Percentiles rank a stretch among this genome's conserved stretches.
Evolutionary conservation across 345 rosid genomes (phyloP).

Genomic region (Ailanthus altissimus): DNA sequence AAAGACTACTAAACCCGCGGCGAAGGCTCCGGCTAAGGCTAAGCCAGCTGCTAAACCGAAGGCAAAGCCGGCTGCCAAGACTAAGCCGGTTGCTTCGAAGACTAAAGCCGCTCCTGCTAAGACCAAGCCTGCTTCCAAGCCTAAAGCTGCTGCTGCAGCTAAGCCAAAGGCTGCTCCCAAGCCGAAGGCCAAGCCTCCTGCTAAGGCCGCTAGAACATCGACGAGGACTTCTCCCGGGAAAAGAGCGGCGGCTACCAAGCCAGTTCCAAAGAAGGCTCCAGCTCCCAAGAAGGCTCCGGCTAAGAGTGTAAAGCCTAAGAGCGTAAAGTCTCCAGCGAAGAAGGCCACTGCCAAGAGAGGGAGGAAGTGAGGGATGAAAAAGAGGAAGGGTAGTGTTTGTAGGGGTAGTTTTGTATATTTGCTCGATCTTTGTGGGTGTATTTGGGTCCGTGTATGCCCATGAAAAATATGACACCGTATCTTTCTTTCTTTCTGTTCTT

Average conservation of each 20-base stretch:
- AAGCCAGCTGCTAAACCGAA: conserved; percentile 22
- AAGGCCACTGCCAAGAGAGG: conserved; percentile 41
- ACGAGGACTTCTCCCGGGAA: conserved; percentile 66
- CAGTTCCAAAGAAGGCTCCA: conserved; percentile 42
- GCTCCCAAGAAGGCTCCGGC: conserved; percentile 52
- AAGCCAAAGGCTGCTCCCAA: conserved; percentile 38
- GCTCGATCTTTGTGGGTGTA: conserved; percentile 20
- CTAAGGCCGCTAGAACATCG: conserved; percentile 64
- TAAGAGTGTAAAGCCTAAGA: conserved; percentile 50
- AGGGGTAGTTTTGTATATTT: conserved; percentile 43
- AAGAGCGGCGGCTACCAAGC: conserved; percentile 41
- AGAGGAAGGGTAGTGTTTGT: conserved; percentile 1
- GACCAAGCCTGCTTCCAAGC: conserved; percentile 45
- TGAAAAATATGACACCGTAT: conserved; percentile 27
- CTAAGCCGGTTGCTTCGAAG: conserved; percentile 36
- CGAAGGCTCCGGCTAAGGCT: conserved; percentile 12
- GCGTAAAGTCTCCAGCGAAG: conserved; percentile 63
- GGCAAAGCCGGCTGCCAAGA: conserved; percentile 37
- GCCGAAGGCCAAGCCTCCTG: conserved; percentile 48
- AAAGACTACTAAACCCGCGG: conserved; percentile 20
- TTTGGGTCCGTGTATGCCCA: conserved; percentile 20
- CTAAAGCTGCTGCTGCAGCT: conserved; percentile 30
- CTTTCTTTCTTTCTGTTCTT: conserved; percentile 10
- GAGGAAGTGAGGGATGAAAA: conserved; percentile 35
- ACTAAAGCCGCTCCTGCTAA: conserved; percentile 48